phyloP scores from a whole-genome alignment of 192 early-diverging fungal genomes.

The Backusella westeae region DNA sequence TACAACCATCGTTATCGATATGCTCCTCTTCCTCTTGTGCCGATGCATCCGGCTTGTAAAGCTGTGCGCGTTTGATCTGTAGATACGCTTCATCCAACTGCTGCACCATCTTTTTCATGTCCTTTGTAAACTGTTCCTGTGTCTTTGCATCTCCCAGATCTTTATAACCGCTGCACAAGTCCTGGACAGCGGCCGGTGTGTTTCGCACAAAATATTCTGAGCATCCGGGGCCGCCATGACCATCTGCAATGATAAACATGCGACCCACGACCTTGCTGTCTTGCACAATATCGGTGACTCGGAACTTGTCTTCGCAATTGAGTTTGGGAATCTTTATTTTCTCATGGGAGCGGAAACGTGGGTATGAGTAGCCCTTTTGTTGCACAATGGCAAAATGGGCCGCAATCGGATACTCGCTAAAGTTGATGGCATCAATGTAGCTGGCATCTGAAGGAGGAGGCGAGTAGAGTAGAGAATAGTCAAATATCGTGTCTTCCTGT shows the following conservation, averaged over 20 bases:
- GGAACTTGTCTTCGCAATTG: slow-evolving; percentile 54
- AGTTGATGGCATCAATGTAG: slow-evolving; percentile 34
- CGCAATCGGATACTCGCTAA: slow-evolving; percentile 42
- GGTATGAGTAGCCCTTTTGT: slow-evolving; percentile 58
- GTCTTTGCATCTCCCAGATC: background rate
- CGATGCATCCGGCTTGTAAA: background rate
- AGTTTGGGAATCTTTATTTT: slow-evolving; percentile 47
- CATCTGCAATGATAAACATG: slow-evolving; percentile 55
- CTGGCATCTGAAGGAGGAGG: slow-evolving; percentile 21
- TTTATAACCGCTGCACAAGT: slow-evolving; percentile 42
- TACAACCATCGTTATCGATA: slow-evolving; percentile 51
- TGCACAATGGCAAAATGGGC: slow-evolving; percentile 51
- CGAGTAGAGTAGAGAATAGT: slow-evolving; percentile 33
- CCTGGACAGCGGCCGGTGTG: slow-evolving; percentile 45
- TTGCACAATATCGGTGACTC: slow-evolving; percentile 39
- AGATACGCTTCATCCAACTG: slow-evolving; percentile 51
- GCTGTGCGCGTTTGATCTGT: slow-evolving; percentile 48
- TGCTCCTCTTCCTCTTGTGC: slow-evolving; percentile 2
- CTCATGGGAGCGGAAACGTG: slow-evolving; percentile 47
- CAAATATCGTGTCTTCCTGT: slow-evolving; percentile 35
- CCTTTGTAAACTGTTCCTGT: slow-evolving; percentile 42
- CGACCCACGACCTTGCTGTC: slow-evolving; percentile 30
- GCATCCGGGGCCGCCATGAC: slow-evolving; percentile 56
- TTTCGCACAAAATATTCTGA: slow-evolving; percentile 49
- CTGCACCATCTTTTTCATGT: slow-evolving; percentile 44